Base-by-base conservation (phyloP, 2,329 filamentous ascomycete genomes). In the Talaromyces marneffei region DNA sequence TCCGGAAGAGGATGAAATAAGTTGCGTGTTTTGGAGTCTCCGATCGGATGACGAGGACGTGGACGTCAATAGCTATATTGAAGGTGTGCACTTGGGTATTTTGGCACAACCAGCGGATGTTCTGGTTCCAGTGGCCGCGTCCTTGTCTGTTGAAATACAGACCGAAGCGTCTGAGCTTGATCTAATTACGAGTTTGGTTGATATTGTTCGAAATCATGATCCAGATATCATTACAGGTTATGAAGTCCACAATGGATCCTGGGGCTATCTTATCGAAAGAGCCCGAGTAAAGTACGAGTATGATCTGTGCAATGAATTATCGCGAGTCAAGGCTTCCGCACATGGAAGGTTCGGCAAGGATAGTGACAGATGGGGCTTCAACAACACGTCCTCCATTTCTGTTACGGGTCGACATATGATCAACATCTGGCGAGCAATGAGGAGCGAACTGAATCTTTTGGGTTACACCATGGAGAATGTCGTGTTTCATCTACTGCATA, bases 391-490 rank as follows among this genome's bases (percentile, higher is more conserved):
- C 2, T 93, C 91, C 2, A 92, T 97, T 66, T 87, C 87, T 61
- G 85, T 99, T n/a, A 97, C 92, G 0, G 94, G 94, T 4, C 84
- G 94, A 64, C 93, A 97, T 71, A 91, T 96, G 82, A 92, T 99
- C 78, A 97, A 97, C 67, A 89, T 97, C 50, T 97, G 94, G 92
- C 85, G 93, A 68, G 92, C 92, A 0, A 97, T 99, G 92, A 85
- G 91, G 62, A 85, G 88, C n/a, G 93, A 97, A 75, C 77, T 99
- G 29, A 95, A 92, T 67, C 78, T 99, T 29, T 82, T 96, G 10
- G 92, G 97, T 71, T 97, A 99, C 71, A 96, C 90, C 0, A 89
- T 97, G 85, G 94, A 97, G 74, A 97, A 96, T 69, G 91, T 97
- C 3, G 90, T 86, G 0, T 97, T 95, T 79, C 92, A 97, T 75